Percentiles rank a stretch among this genome's conserved stretches.
phyloP scores from a whole-genome alignment of 2,329 filamentous ascomycete genomes.

The Periconia sp. region DNA sequence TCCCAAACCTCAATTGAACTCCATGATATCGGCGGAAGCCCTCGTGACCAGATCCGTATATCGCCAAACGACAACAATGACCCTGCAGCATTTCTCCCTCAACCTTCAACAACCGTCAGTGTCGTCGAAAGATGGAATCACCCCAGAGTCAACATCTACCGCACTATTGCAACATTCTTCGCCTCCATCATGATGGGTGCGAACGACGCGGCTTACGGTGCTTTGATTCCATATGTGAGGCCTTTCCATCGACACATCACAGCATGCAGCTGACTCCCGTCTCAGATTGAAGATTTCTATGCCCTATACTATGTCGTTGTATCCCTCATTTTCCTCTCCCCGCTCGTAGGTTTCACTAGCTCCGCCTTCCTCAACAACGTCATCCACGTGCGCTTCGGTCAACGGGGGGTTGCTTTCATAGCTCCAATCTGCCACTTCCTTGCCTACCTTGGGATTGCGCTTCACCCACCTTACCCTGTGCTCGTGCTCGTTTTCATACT shows the following conservation, averaged over 20 bases:
- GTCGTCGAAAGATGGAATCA: constrained; percentile 66
- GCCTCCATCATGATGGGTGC: constrained; percentile 68
- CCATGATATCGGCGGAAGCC: background rate
- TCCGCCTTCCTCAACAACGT: constrained; percentile 68
- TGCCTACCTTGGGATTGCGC: constrained; percentile 66
- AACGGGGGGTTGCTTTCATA: constrained; percentile 72
- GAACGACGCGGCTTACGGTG: constrained; percentile 69
- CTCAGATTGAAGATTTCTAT: constrained; percentile 66
- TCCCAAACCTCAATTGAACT: constrained; percentile 1
- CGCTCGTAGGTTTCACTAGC: constrained; percentile 64
- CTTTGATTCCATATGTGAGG: constrained; percentile 29
- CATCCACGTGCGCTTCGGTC: constrained; percentile 68
- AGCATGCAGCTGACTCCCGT: constrained; percentile 16
- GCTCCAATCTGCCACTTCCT: constrained; percentile 66
- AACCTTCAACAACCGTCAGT: constrained; percentile 49
- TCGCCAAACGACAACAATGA: constrained; percentile 18
- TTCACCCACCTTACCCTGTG: constrained; percentile 71
- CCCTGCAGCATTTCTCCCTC: constrained; percentile 45
- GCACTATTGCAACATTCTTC: constrained; percentile 63
- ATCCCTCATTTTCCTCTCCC: constrained; percentile 68
- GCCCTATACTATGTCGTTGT: constrained; percentile 64
- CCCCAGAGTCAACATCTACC: constrained; percentile 61
- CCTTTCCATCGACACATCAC: background rate
- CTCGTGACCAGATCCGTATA: background rate
- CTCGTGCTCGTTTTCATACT: constrained; percentile 68